These are phyloP conservation scores for Gnetum montanum DNA, from an alignment of 75 land plant genomes.

Conservation along the genomic window DNA sequence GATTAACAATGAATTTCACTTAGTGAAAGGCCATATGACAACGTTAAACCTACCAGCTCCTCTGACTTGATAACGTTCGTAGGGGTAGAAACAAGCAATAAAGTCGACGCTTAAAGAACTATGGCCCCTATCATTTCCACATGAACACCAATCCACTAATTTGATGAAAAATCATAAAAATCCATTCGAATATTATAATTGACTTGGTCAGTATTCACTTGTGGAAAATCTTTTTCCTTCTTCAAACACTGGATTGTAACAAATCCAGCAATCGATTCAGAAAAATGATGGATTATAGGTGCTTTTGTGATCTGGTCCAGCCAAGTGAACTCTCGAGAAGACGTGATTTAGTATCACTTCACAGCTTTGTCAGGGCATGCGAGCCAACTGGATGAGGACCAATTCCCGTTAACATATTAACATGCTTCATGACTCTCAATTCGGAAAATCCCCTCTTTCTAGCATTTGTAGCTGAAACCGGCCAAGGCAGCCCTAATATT, in stretches of 20 bases:
- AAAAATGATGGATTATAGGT: constrained; percentile 93
- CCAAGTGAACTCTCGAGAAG: constrained; percentile 89
- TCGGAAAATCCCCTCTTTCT: constrained; percentile 96
- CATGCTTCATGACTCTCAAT: constrained; percentile 62
- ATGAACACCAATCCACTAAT: constrained; percentile 95
- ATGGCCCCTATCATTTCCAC: constrained; percentile 75
- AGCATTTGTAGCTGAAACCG: constrained; percentile 52
- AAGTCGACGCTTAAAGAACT: constrained; percentile 66
- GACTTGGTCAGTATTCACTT: constrained; percentile 62
- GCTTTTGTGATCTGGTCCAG: constrained; percentile 92
- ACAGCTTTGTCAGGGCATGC: constrained; percentile 43
- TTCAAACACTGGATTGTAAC: constrained; percentile 73
- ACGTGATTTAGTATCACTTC: constrained; percentile 69
- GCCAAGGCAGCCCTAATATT: constrained; percentile 51
- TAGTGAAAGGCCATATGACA: constrained; percentile 81
- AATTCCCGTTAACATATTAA: constrained; percentile 47
- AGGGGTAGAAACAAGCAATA: constrained; percentile 76
- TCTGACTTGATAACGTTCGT: constrained; percentile 67
- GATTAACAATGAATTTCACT: constrained; percentile 41
- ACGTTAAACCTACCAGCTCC: constrained; percentile 83
- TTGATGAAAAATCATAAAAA: constrained; percentile 87
- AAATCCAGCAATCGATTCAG: constrained; percentile 82
- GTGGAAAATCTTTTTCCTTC: constrained; percentile 48
- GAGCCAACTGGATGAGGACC: constrained; percentile 98
- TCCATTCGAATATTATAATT: constrained; percentile 87